A percentile compares a stretch with the other conserved stretches of the same genome.
These are phyloP conservation scores for Solanum medicagineum DNA, from an alignment of 257 asterid genomes.

Conservation along the genomic window DNA sequence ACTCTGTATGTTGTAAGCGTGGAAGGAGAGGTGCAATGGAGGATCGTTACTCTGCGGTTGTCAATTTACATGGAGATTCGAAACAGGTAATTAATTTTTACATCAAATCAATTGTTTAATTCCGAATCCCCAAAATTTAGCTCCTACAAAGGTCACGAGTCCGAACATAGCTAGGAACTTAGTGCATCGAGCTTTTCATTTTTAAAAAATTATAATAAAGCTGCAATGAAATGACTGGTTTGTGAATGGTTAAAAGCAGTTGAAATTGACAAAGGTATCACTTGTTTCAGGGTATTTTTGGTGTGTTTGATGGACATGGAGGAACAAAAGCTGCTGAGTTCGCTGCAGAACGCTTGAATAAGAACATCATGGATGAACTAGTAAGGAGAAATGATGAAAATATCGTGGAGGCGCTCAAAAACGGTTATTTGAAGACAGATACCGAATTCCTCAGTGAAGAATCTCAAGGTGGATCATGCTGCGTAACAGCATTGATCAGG, in stretches of 20 bases:
- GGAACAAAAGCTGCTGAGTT: constrained; percentile 69
- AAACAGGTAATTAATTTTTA: constrained; percentile 30
- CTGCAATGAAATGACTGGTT: neutral
- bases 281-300: constrained; percentile 45
- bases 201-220: too few relatives aligned
- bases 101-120: neutral
- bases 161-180: neutral
- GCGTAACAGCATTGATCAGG: constrained; percentile 60
- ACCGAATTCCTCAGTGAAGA: constrained; percentile 44
- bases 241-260: neutral
- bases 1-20: constrained; percentile 64
- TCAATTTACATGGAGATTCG: constrained; percentile 40
- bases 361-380: constrained; percentile 38
- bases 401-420: constrained; percentile 30
- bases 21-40: constrained; percentile 78
- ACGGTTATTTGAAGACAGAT: constrained; percentile 64
- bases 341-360: constrained; percentile 43
- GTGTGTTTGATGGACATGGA: constrained; percentile 79
- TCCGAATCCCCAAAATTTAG: neutral
- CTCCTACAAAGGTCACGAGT: neutral
- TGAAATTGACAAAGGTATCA: neutral
- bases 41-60: constrained; percentile 65
- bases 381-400: constrained; percentile 14
- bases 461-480: constrained; percentile 61
- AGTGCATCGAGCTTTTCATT: neutral